These are phyloP conservation scores for Musa itinerans DNA, from an alignment of 176 grass and related monocot genomes.

Conservation along the genomic window DNA sequence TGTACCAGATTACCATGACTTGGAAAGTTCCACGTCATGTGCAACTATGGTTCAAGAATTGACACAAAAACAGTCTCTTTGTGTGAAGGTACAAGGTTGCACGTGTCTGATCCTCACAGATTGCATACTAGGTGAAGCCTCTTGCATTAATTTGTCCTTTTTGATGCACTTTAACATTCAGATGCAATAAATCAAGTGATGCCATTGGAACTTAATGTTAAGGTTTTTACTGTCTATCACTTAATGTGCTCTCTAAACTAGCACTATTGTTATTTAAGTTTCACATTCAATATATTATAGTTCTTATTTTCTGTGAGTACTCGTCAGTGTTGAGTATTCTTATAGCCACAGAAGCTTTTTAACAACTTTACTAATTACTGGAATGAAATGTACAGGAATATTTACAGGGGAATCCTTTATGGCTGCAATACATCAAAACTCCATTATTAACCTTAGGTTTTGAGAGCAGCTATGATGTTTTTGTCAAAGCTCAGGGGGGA, in stretches of 20 bases:
- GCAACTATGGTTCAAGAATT: too few relatives aligned
- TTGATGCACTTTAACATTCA: not conserved
- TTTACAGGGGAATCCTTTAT: conserved; percentile 71
- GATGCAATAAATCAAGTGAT: not conserved
- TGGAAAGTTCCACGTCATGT: too few relatives aligned
- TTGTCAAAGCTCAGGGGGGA: conserved; percentile 85
- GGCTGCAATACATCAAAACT: conserved; percentile 68
- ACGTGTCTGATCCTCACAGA: too few relatives aligned
- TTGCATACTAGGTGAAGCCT: too few relatives aligned
- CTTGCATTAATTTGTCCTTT: not conserved
- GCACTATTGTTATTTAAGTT: not conserved
- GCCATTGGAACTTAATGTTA: not conserved
- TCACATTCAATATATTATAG: not conserved
- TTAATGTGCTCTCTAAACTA: not conserved
- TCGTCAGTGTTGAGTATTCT: not conserved
- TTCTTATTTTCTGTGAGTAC: not conserved
- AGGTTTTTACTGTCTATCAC: not conserved
- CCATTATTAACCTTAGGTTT: conserved; percentile 65
- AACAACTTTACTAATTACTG: not conserved
- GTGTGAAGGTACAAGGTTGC: too few relatives aligned
- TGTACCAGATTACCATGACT: too few relatives aligned
- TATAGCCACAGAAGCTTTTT: not conserved
- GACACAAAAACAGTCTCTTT: too few relatives aligned
- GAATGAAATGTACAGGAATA: conserved; percentile 50
- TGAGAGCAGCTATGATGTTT: conserved; percentile 78